Conservation (phyloP, 345 rosid species). For the Eucalyptus erythrocorys region DNA sequence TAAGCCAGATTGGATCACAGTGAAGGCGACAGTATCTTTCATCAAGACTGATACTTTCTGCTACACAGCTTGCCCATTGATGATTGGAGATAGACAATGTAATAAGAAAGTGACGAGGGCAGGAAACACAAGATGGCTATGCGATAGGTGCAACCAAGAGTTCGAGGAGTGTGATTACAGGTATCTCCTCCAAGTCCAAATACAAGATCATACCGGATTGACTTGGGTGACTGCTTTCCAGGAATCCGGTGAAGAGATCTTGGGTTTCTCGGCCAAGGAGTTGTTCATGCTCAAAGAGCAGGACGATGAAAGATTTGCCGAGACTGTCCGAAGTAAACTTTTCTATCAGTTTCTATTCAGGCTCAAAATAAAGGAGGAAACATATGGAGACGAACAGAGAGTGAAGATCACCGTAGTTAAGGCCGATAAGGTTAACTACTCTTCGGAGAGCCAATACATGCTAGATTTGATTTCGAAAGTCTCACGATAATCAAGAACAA, state of each 20-base stretch:
- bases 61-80: constrained; percentile 83
- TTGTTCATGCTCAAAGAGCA: constrained; percentile 46
- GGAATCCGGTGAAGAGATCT: constrained; percentile 75
- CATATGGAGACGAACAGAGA: constrained; percentile 71
- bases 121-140: constrained; percentile 51
- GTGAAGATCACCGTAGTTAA: constrained; percentile 68
- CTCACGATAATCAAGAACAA: neutral
- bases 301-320: constrained; percentile 49
- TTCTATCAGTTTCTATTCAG: constrained; percentile 44
- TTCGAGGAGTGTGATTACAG: constrained; percentile 79
- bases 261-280: constrained; percentile 68
- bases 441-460: constrained; percentile 51
- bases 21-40: constrained; percentile 55
- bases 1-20: constrained; percentile 83
- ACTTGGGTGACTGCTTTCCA: constrained; percentile 88
- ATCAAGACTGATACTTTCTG: constrained; percentile 73
- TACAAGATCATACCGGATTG: constrained; percentile 79
- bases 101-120: constrained; percentile 63
- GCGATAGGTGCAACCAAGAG: constrained; percentile 89
- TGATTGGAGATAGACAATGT: constrained; percentile 82
- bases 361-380: constrained; percentile 90
- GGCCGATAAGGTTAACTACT: constrained; percentile 48
- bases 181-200: constrained; percentile 82
- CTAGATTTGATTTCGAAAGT: constrained; percentile 34
- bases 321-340: constrained; percentile 32